Evolutionary conservation across 2,329 filamentous ascomycete species (phyloP).

Genomic region (Penicillium sp.): DNA sequence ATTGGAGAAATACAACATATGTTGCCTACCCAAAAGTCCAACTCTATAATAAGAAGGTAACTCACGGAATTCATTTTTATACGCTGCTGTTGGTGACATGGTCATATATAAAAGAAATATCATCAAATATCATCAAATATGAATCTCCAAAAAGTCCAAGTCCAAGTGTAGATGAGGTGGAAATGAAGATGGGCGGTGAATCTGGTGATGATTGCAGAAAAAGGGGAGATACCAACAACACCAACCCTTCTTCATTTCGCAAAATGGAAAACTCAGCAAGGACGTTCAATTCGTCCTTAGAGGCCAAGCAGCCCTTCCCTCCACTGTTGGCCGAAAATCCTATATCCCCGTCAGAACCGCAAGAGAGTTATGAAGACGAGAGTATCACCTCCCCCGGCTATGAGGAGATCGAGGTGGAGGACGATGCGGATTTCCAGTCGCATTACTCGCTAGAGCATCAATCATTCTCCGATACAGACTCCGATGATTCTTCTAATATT

Average conservation of each 20-base stretch:
- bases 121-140: background rate
- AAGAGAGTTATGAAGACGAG: slow-evolving; percentile 28
- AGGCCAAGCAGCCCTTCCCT: slow-evolving; percentile 38
- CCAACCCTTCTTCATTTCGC: slow-evolving; percentile 4
- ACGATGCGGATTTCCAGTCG: slow-evolving; percentile 48
- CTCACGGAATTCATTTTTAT: background rate
- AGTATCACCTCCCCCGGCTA: slow-evolving; percentile 31
- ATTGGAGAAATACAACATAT: background rate
- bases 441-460: slow-evolving; percentile 46
- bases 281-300: slow-evolving; percentile 21
- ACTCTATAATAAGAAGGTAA: background rate
- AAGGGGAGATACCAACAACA: slow-evolving; percentile 6
- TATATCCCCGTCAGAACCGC: slow-evolving; percentile 25
- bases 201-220: slow-evolving; percentile 9
- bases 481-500: slow-evolving; percentile 35
- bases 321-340: slow-evolving; percentile 30
- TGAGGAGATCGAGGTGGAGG: slow-evolving; percentile 34
- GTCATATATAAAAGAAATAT: background rate
- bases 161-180: background rate
- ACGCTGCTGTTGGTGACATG: background rate
- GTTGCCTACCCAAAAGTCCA: background rate
- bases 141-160: background rate
- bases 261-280: slow-evolving; percentile 12
- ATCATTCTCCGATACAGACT: slow-evolving; percentile 39
- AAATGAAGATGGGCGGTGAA: slow-evolving; percentile 5